Evolutionary conservation across 1,284 basidiomycete genomes (phyloP).

Genomic region (Microbotryum saponariae): DNA sequence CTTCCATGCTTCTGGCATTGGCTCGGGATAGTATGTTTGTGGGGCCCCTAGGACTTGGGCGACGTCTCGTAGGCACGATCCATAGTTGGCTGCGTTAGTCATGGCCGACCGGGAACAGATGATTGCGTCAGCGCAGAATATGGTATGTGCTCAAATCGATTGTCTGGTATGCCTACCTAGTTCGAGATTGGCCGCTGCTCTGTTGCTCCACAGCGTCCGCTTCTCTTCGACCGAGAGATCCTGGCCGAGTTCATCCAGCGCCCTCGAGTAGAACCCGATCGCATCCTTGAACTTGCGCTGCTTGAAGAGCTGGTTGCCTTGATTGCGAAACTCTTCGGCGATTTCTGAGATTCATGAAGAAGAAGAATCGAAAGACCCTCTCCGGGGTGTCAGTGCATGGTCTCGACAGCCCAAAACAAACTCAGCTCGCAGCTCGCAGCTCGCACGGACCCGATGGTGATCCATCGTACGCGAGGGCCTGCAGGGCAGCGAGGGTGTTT

Average conservation of each 20-base stretch:
- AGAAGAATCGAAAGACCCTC: background rate
- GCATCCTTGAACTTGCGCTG: slow-evolving; percentile 82
- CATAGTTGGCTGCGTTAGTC: slow-evolving; percentile 63
- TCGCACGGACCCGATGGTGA: slow-evolving; percentile 75
- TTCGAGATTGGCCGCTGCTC: slow-evolving; percentile 86
- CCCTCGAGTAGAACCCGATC: slow-evolving; percentile 80
- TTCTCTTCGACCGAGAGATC: slow-evolving; percentile 51
- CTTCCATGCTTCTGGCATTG: slow-evolving; percentile 9
- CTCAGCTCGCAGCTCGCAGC: slow-evolving; percentile 7
- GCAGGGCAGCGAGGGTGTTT: slow-evolving; percentile 68
- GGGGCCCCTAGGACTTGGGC: slow-evolving; percentile 56
- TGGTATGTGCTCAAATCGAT: too few relatives aligned
- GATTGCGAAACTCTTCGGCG: slow-evolving; percentile 84
- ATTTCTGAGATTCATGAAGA: slow-evolving; percentile 53
- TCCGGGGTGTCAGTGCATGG: background rate
- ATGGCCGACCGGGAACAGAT: background rate
- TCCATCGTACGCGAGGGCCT: slow-evolving; percentile 78
- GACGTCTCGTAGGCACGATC: slow-evolving; percentile 73
- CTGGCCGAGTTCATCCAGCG: slow-evolving; percentile 64
- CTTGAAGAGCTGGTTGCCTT: slow-evolving; percentile 89
- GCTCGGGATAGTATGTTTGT: slow-evolving; percentile 23
- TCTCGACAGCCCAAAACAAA: background rate
- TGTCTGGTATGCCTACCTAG: slow-evolving; percentile 51
- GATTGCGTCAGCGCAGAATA: slow-evolving; percentile 6
- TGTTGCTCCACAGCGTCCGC: slow-evolving; percentile 64